These are phyloP conservation scores for Venturia aucupariae DNA, from an alignment of 2,329 filamentous ascomycete species.

Conservation along the genomic window DNA sequence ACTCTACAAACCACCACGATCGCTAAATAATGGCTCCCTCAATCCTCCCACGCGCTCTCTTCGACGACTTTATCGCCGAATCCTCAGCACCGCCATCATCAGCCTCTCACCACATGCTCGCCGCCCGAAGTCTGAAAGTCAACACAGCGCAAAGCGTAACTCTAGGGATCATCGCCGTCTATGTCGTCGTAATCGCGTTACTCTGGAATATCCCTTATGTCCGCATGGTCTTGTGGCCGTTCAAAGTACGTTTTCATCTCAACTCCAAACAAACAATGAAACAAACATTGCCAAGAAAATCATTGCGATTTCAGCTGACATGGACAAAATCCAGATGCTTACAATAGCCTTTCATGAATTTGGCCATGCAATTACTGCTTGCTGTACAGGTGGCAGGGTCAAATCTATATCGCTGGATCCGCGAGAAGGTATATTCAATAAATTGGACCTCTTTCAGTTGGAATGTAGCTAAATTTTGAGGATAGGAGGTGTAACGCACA, in stretches of 20 bases:
- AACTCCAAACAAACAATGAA: neutral
- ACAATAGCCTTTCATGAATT: slow-evolving; percentile 78
- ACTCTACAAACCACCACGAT: neutral
- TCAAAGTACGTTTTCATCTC: slow-evolving; percentile 51
- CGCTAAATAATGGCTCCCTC: neutral
- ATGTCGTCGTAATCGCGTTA: slow-evolving; percentile 64
- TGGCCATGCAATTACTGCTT: slow-evolving; percentile 63
- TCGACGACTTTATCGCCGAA: slow-evolving; percentile 3
- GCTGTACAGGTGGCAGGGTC: slow-evolving; percentile 63
- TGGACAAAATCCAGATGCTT: slow-evolving; percentile 50
- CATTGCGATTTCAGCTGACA: neutral
- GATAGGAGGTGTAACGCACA: slow-evolving; percentile 70
- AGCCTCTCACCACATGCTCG: slow-evolving; percentile 25
- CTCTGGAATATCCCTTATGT: slow-evolving; percentile 74
- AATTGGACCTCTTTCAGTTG: too few relatives aligned
- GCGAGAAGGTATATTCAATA: too few relatives aligned
- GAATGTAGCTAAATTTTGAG: slow-evolving; percentile 55
- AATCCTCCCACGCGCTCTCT: slow-evolving; percentile 1
- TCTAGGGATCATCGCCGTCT: slow-evolving; percentile 60
- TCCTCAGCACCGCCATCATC: neutral
- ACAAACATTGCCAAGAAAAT: neutral
- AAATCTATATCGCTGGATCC: slow-evolving; percentile 47
- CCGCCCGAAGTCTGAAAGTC: slow-evolving; percentile 48
- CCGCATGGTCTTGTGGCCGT: slow-evolving; percentile 67
- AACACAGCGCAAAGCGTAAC: slow-evolving; percentile 63